Conservation (phyloP, 78 protist species). For the Goniomonas avonlea region DNA sequence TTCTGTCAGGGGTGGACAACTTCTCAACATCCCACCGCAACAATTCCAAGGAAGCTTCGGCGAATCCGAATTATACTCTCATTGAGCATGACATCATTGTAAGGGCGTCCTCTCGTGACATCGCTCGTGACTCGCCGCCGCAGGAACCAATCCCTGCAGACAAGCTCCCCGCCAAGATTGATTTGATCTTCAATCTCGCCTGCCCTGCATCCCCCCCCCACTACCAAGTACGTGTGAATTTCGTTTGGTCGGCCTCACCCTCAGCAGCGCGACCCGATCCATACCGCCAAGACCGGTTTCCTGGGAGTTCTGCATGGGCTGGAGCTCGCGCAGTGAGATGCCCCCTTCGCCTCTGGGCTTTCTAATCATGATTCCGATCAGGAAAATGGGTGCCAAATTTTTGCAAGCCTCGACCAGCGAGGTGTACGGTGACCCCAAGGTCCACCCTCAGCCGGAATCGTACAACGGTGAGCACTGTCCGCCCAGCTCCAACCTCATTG, state of each 20-base stretch:
- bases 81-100: too few species aligned
- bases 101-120: too few species aligned
- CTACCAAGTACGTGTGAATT: constrained; percentile 27
- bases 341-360: not conserved
- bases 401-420: constrained; percentile 73
- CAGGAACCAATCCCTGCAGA: too few species aligned
- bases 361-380: not conserved
- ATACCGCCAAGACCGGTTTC: constrained; percentile 61
- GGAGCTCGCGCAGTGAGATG: constrained; percentile 47
- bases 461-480: constrained; percentile 53
- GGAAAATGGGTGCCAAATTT: not conserved
- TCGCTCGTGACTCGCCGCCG: too few species aligned
- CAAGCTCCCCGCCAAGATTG: too few species aligned
- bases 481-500: not conserved
- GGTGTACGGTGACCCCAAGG: constrained; percentile 62
- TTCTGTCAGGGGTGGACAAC: too few species aligned
- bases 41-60: too few species aligned
- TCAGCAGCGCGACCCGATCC: constrained; percentile 47
- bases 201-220: constrained; percentile 75
- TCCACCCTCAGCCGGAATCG: constrained; percentile 67
- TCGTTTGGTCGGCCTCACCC: not conserved
- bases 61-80: too few species aligned
- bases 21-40: too few species aligned
- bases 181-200: constrained; percentile 69
- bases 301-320: constrained; percentile 72